Base-by-base conservation (phyloP, 495 filamentous ascomycete species). In the Ramalina peruviana region DNA sequence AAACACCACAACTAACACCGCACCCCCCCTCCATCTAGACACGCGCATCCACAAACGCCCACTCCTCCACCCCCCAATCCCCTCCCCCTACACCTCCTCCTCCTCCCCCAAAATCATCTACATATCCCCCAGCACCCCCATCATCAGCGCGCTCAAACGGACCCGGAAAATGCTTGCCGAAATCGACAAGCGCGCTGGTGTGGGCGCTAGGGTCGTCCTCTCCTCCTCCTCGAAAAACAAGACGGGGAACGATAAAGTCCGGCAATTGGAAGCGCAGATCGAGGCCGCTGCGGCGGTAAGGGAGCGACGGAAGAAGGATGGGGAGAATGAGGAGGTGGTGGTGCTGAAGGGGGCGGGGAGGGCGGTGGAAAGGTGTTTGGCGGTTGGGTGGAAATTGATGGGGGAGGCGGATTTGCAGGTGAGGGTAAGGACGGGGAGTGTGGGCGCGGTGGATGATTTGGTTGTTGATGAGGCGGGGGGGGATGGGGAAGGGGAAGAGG, bases 141-240 rank as follows among this genome's bases (percentile, higher is more conserved):
- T 94, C 71, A 81, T 93, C 65, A 77, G 81, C n/a, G 75, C 80
- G 12, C 73, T 94, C 15, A 86, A 86, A 65, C 86, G 88, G 53
- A 79, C 87, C 23, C 79, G 82, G 44, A 82, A 81, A 48, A 72
- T 85, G 12, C 80, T 96, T 13, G 58, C 55, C 3, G 72, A 80
- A 5, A 75, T 80, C 17, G 77, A 84, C 43, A 74, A 79, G 45
- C 77, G 85, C 50, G 65, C 67, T 6, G 30, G 30, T 13, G 72
- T 70, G 37, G 62, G 62, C 26, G 61, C 64, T 36, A 59, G 60
- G 43, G 60, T 69, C 0, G 58, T 66, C 30, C 30, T 33, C 7
- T 33, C 30, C 6, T 33, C 27, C 11, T 33, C 27, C 30, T 33
- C 30, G 5, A 33, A 33, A 4, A 33, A 33, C 6, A 33, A 33